A percentile compares a stretch with the other conserved stretches of the same genome.
Evolutionary conservation across 2,329 filamentous ascomycete genomes (phyloP).

Genomic region (Knoxdaviesia capensis): DNA sequence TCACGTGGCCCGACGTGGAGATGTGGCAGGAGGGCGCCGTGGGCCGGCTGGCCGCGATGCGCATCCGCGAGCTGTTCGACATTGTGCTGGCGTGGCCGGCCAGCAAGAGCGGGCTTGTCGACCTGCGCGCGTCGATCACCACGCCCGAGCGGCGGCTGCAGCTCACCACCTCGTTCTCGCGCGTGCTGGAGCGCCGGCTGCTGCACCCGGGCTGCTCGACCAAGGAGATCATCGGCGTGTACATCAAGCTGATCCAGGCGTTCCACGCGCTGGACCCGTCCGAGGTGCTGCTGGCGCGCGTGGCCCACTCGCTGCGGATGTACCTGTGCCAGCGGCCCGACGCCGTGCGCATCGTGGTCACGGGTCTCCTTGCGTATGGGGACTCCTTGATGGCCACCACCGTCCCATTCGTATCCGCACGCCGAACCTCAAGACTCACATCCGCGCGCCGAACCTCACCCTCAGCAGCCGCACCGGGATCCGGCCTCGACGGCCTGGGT

Average conservation of each 20-base stretch:
- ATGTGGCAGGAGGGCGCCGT: conserved; percentile 54
- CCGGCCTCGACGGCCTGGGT: conserved; percentile 23
- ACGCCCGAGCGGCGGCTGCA: conserved; percentile 47
- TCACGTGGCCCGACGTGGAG: conserved; percentile 36
- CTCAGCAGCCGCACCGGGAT: too few relatives aligned
- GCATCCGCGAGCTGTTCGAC: conserved; percentile 57
- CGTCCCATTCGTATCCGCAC: not conserved
- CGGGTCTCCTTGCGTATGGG: conserved; percentile 46
- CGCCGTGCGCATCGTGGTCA: conserved; percentile 58
- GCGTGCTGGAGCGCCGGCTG: conserved; percentile 42
- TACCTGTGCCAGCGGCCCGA: conserved; percentile 62
- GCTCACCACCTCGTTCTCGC: conserved; percentile 49
- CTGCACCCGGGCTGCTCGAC: conserved; percentile 61
- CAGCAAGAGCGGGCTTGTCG: conserved; percentile 51
- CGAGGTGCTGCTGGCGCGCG: conserved; percentile 55
- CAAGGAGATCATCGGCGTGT: conserved; percentile 53
- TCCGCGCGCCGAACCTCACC: too few relatives aligned
- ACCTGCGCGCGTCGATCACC: conserved; percentile 50
- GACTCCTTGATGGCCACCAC: conserved; percentile 25
- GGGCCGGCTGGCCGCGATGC: conserved; percentile 44
- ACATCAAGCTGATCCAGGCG: conserved; percentile 60
- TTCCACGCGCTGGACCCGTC: conserved; percentile 60
- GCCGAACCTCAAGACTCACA: too few relatives aligned
- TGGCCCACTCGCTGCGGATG: conserved; percentile 52
- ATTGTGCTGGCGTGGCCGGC: conserved; percentile 59